Evolutionary conservation across 345 rosid genomes (phyloP), one percentile per base, ranked within the genome.

Genomic region (Schrenkiella parvula): DNA sequence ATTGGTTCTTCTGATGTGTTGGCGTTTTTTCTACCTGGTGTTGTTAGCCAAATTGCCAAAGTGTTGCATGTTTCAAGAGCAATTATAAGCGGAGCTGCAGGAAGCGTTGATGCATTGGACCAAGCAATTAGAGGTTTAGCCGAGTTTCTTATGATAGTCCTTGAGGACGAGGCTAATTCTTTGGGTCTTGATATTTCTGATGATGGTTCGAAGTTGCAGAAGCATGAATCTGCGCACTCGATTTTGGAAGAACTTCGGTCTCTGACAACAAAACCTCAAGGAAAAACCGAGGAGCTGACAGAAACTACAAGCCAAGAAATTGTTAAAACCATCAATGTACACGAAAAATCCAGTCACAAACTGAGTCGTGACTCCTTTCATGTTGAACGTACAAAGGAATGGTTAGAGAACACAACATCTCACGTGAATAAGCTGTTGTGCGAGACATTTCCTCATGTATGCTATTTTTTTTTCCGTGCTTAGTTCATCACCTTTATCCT

Each of bases 11-110:
- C 97, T 50, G 95, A 91, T 84, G 89, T 89, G 34, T 78, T 93
- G 83, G 96, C 93, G 71, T 93, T 89, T 88, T 93, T 89, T 77
- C 82, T 93, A 68, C 98, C 98, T 72, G 98, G 96, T 71, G 95
- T 88, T 68, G 85, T 91, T 65, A 91, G 97, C 80, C 96, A 93
- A 70, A 82, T 93, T 74, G 76, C 84, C 26, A 89, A 88, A 82
- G 97, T 91, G 62, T 75, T 93, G 76, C 86, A 85, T 80, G 82
- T 83, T 75, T 78, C 96, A 6, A 89, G 88, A 70, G 76, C 85
- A 57, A 86, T 88, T 90, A 83, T 84, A 55, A 93, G 93, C 64
- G 98, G 98, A 67, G 98, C 98, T 77, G 95, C 90, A 76, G 97
- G 96, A 78, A 85, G 86, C 74, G 80, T 84, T 61, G 95, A 91